Base-by-base conservation (phyloP, 2,329 filamentous ascomycete species). In the Grosmannia serpens region DNA sequence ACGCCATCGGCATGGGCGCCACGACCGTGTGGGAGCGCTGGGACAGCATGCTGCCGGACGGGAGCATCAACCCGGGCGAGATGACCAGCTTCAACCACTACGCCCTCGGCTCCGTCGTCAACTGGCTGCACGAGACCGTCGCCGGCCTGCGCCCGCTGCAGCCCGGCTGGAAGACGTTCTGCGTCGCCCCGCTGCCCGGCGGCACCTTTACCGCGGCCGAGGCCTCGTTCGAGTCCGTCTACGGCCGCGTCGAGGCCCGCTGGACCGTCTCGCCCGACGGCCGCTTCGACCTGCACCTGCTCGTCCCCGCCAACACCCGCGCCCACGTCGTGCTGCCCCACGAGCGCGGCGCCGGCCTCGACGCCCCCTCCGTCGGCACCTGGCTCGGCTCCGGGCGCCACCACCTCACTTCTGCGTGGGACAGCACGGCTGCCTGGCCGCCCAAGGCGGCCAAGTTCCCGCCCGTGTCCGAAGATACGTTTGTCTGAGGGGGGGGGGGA, bases 41-140 rank as follows among this genome's bases (percentile, higher is more conserved):
- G 73, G 71, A 75, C 59, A 68, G 66, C 46, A 66, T 75, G 64
- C 62, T 72, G 27, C 68, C 70, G 0, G 67, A 74, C 58, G 71
- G 70, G 1, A 62, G 51, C 9, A 65, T 74, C 56, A 74, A 74
- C 59, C 67, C 71, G 1, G 69, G 71, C 13, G 59, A 65, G 29
- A 74, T 75, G 73, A 75, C 72, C 1, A 70, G 68, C 57, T 70
- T 72, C 62, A 73, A 75, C 62, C 73, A 75, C 62, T 74, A 75
- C 59, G 70, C 73, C 1, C 69, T 72, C 13, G 72, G 72, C 15
- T 68, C 68, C 33, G 70, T 75, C 44, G 70, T 67, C 10, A 63
- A 69, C 53, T 75, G 71, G 69, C 64, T 74, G 59, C 71, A 74
- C 61, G 58, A 62, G 44, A 67, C 65, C 8, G 64, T 73, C 20